Percentiles rank a stretch among this genome's conserved stretches.
These are phyloP conservation scores for Globisporangium cederbergense DNA, from an alignment of 352 stramenopile genomes.

Conservation along the genomic window DNA sequence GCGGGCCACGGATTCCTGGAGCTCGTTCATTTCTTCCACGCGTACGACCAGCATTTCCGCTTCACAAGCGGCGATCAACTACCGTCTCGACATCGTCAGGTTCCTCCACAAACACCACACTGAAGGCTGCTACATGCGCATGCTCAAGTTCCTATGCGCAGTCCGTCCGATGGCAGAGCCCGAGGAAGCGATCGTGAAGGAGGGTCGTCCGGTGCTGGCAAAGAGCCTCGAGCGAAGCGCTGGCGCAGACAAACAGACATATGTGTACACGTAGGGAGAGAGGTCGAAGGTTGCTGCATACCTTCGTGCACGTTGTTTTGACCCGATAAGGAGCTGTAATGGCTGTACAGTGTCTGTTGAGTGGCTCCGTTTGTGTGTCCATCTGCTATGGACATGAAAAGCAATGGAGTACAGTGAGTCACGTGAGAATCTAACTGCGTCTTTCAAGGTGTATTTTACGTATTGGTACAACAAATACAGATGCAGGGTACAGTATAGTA, in stretches of 20 bases:
- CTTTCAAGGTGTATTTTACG: not conserved
- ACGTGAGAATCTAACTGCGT: not conserved
- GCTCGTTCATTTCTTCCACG: conserved; percentile 10
- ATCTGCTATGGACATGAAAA: not conserved
- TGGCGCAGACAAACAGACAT: not conserved
- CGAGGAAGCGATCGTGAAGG: not conserved
- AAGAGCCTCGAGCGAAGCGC: not conserved
- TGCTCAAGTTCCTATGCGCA: not conserved
- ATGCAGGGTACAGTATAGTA: too few relatives aligned
- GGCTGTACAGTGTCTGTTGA: too few relatives aligned
- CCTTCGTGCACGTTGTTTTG: not conserved
- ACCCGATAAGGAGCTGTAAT: not conserved
- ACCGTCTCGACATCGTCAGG: not conserved
- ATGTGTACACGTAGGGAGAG: not conserved
- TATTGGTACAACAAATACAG: too few relatives aligned
- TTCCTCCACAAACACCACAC: conserved; percentile 11
- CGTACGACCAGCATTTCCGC: not conserved
- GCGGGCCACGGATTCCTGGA: not conserved
- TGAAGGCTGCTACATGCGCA: conserved; percentile 12
- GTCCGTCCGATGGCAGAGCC: not conserved
- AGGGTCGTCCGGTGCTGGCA: not conserved
- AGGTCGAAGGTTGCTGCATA: not conserved
- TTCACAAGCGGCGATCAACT: not conserved
- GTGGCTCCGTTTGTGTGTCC: not conserved
- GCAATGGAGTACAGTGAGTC: not conserved